phyloP scores from a whole-genome alignment of 805 yeast genomes.

The Isabelozyma pseudorhagii region DNA sequence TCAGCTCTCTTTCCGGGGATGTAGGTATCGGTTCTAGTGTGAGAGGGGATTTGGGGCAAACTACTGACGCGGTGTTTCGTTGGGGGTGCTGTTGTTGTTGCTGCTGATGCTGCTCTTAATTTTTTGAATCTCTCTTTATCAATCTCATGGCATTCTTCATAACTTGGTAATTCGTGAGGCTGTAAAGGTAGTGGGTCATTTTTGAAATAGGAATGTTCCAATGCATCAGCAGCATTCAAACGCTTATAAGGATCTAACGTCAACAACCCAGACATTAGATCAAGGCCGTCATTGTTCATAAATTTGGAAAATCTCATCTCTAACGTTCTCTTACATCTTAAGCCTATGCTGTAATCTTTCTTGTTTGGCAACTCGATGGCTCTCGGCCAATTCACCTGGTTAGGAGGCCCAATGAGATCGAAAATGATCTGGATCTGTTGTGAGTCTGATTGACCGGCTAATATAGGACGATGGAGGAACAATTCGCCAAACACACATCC shows the following conservation, averaged over 20 bases:
- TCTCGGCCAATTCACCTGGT: conserved; percentile 56
- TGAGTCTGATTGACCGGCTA: conserved; percentile 80
- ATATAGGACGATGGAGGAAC: conserved; percentile 74
- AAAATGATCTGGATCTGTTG: conserved; percentile 87
- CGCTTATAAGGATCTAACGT: conserved; percentile 69
- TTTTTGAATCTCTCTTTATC: conserved; percentile 61
- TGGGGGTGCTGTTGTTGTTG: neutral
- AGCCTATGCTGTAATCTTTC: conserved; percentile 40
- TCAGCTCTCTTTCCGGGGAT: neutral
- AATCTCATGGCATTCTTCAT: conserved; percentile 87
- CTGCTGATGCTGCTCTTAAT: conserved; percentile 23
- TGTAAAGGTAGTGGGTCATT: conserved; percentile 62
- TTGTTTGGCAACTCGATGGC: conserved; percentile 57
- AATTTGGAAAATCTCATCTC: conserved; percentile 45
- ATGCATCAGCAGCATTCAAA: conserved; percentile 75
- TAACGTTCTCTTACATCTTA: conserved; percentile 46
- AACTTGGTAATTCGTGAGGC: conserved; percentile 56
- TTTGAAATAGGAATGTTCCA: conserved; percentile 65
- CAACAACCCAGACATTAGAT: conserved; percentile 59
- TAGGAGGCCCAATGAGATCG: conserved; percentile 78
- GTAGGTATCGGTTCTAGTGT: conserved; percentile 1
- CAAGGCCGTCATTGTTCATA: conserved; percentile 47
- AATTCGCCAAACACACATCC: conserved; percentile 96
- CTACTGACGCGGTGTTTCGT: neutral
- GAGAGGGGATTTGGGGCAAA: neutral